Percentiles rank a stretch among this genome's conserved stretches.
Conservation (phyloP, 1,139 yeast genomes). For the Citeromyces hawaiiensis region DNA sequence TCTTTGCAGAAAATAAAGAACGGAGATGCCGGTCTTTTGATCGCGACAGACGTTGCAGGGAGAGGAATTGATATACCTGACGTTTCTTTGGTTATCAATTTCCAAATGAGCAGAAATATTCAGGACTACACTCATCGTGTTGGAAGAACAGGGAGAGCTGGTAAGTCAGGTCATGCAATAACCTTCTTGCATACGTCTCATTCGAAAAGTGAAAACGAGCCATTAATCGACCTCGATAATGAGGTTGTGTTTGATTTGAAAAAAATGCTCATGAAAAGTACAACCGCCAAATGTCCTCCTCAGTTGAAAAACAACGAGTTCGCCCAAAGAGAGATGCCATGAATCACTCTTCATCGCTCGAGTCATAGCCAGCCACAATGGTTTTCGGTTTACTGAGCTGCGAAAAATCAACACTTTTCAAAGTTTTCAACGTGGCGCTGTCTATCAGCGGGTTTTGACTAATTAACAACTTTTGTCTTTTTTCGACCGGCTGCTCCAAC, state of each 20-base stretch:
- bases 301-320: constrained; percentile 29
- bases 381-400: neutral
- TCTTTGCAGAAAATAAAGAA: constrained; percentile 52
- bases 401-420: neutral
- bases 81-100: constrained; percentile 75
- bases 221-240: constrained; percentile 6
- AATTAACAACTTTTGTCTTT: constrained; percentile 2
- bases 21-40: constrained; percentile 50
- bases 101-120: constrained; percentile 63
- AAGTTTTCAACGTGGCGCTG: neutral
- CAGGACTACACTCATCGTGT: constrained; percentile 88
- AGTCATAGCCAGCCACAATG: constrained; percentile 4
- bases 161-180: constrained; percentile 59
- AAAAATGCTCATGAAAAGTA: constrained; percentile 33
- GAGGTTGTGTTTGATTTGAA: constrained; percentile 39
- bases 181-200: constrained; percentile 42
- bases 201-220: neutral
- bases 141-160: constrained; percentile 96
- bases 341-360: neutral
- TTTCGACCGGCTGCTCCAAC: neutral
- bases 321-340: constrained; percentile 8
- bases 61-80: constrained; percentile 89
- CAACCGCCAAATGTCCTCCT: constrained; percentile 32
- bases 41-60: constrained; percentile 95
- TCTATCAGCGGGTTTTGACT: constrained; percentile 1